Evolutionary conservation across 2,329 filamentous ascomycete genomes (phyloP), one percentile per base, ranked within the genome.

Genomic region (Xylariaceae sp.): DNA sequence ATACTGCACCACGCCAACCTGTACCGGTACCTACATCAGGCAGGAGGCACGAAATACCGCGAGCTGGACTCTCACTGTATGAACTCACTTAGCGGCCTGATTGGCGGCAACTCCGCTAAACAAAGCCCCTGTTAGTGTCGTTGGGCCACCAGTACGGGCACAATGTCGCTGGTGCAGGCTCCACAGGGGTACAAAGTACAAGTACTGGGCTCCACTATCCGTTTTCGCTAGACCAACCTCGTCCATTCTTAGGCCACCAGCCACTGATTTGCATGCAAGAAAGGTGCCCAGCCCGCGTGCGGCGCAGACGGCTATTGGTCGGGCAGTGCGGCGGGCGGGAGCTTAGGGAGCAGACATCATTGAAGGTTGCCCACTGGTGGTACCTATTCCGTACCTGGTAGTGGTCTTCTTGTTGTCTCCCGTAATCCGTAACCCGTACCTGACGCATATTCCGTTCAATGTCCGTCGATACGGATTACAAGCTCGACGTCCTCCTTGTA

Each of bases 91-190:
- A 45, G 51, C 51, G 34, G 51, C 35, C 37, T 59, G 55, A 69
- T 71, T 70, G 68, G 67, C 49, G 30, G 5, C 1, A 15, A 58
- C 10, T 50, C 67, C 69, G 65, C 65, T 69, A 66, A 70, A 71
- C 68, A 69, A 69, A 57, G 66, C 41, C 67, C 66, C 58, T 67
- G 62, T 61, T 39, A 35, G 57, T 48, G 59, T 41, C 51, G 51
- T 47, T 53, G 59, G 56, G 34, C 51, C 48, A 57, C 51, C 59
- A 15, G 41, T 45, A 45, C 11, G 41, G 41, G 41, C n/a, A 45
- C 41, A 45, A 13, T 41, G n/a, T 45, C 5, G 41, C 13, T 17
- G 11, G 41, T 13, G 13, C 37, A 41, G 37, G 11, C 37, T 13
- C 37, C 37, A 41, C 37, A 41, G 37, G 8, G 9, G 37, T 45